Evolutionary conservation across 2,329 filamentous ascomycete genomes (phyloP).

Genomic region (Diaporthe vexans): DNA sequence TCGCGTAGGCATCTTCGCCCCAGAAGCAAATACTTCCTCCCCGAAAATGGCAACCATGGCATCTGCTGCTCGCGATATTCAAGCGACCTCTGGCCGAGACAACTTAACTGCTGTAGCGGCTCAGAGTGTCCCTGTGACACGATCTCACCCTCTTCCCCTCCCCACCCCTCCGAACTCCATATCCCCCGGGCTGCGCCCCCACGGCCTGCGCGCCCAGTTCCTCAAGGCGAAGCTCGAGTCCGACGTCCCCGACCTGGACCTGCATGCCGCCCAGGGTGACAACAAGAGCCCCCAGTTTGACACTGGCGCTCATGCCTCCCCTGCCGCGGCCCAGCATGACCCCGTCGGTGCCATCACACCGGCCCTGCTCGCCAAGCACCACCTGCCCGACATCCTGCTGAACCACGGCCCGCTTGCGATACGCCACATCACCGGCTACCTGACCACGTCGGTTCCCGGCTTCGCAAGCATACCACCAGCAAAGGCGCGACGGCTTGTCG

Average conservation of each 20-base stretch:
- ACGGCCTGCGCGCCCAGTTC: slow-evolving; percentile 80
- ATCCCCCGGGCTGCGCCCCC: slow-evolving; percentile 87
- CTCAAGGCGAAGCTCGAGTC: slow-evolving; percentile 71
- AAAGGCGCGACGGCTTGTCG: slow-evolving; percentile 91
- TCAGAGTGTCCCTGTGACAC: slow-evolving; percentile 74
- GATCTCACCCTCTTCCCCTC: slow-evolving; percentile 78
- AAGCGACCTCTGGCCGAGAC: slow-evolving; percentile 75
- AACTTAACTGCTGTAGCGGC: slow-evolving; percentile 81
- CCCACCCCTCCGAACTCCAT: slow-evolving; percentile 96
- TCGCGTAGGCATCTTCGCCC: slow-evolving; percentile 46
- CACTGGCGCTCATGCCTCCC: slow-evolving; percentile 46
- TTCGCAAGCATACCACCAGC: slow-evolving; percentile 90
- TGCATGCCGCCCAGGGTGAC: slow-evolving; percentile 75
- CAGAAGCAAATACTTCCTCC: slow-evolving; percentile 54
- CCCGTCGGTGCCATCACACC: slow-evolving; percentile 87
- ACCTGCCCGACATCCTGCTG: slow-evolving; percentile 91
- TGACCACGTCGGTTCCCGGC: slow-evolving; percentile 93
- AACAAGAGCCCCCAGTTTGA: slow-evolving; percentile 49
- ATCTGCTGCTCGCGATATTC: slow-evolving; percentile 78
- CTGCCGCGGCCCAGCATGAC: slow-evolving; percentile 71
- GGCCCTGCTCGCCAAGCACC: slow-evolving; percentile 86
- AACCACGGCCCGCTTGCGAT: slow-evolving; percentile 93
- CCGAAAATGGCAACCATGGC: slow-evolving; percentile 74
- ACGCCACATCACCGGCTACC: slow-evolving; percentile 93
- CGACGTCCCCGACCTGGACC: slow-evolving; percentile 89